A percentile compares a stretch with the other conserved stretches of the same genome.
Evolutionary conservation across 345 rosid genomes (phyloP).

Genomic region (Noccaea bulbosa): DNA sequence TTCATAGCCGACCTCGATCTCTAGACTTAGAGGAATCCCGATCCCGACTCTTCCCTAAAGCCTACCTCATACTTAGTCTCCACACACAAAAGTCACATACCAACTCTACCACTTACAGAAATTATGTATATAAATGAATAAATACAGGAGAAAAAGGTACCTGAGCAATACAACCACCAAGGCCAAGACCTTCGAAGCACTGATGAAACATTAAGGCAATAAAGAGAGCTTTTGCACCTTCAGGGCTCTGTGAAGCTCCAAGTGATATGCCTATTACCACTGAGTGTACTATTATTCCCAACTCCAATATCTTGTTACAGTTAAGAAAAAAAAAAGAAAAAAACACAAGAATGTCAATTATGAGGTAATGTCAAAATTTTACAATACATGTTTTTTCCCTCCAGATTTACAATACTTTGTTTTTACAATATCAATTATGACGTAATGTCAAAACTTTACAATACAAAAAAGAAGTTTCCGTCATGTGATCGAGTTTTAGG

Average conservation of each 20-base stretch:
- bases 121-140: background rate
- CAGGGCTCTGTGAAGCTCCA: conserved; percentile 61
- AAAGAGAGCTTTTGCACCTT: conserved; percentile 50
- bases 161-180: conserved; percentile 68
- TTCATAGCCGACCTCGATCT: too few species aligned
- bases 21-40: too few species aligned
- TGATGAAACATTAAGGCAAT: conserved; percentile 70
- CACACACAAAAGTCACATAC: too few species aligned
- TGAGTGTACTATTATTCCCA: conserved; percentile 72
- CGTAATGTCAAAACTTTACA: too few species aligned
- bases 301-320: conserved; percentile 51
- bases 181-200: conserved; percentile 71
- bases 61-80: too few species aligned
- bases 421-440: too few species aligned
- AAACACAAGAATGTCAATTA: background rate
- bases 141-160: conserved; percentile 19
- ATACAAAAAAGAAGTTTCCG: background rate
- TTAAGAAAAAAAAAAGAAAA: background rate
- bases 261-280: conserved; percentile 63
- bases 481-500: background rate
- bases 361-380: background rate
- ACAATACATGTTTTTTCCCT: background rate
- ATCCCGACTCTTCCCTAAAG: too few species aligned
- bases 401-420: too few species aligned
- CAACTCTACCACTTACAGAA: too few species aligned